Conservation (phyloP, 768 basidiomycete species). For the Phylloporus arenicola region DNA sequence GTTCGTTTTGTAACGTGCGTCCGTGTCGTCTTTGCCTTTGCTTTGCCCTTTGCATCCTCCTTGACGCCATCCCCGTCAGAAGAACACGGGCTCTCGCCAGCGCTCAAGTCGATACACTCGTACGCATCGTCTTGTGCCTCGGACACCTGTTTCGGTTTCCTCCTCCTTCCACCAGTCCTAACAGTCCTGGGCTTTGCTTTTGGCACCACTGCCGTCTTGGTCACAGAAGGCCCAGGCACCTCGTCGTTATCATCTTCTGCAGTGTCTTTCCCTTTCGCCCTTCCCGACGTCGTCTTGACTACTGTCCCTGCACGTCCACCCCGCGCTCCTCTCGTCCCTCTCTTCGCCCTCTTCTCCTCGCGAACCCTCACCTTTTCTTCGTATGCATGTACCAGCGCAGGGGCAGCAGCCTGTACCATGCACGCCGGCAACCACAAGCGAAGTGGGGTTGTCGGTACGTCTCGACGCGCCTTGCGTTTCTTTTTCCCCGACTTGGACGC, state of each 20-base stretch:
- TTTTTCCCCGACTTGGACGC: conserved; percentile 17
- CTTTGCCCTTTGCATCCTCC: conserved; percentile 3
- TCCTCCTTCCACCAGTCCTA: conserved; percentile 7
- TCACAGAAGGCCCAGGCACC: conserved; percentile 1
- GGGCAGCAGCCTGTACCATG: conserved; percentile 65
- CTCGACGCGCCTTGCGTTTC: conserved; percentile 24
- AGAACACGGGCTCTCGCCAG: conserved; percentile 18
- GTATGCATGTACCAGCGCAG: conserved; percentile 56
- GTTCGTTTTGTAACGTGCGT: background rate
- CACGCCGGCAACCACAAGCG: conserved; percentile 81
- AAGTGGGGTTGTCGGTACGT: conserved; percentile 45
- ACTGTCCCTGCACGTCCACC: conserved; percentile 1
- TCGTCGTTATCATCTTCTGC: background rate
- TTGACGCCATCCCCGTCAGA: conserved; percentile 8
- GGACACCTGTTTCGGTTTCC: conserved; percentile 18
- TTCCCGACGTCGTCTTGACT: background rate
- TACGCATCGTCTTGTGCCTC: conserved; percentile 27
- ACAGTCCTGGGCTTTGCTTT: conserved; percentile 7
- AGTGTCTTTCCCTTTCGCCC: background rate
- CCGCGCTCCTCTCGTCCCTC: conserved; percentile 15
- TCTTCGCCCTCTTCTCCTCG: conserved; percentile 35
- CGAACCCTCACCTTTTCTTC: conserved; percentile 53
- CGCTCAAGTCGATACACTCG: conserved; percentile 23
- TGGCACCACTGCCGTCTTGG: conserved; percentile 3
- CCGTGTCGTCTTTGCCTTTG: conserved; percentile 2